These are phyloP conservation scores for Verticillium isaacii DNA, from an alignment of 2,329 filamentous ascomycete species.

Conservation along the genomic window DNA sequence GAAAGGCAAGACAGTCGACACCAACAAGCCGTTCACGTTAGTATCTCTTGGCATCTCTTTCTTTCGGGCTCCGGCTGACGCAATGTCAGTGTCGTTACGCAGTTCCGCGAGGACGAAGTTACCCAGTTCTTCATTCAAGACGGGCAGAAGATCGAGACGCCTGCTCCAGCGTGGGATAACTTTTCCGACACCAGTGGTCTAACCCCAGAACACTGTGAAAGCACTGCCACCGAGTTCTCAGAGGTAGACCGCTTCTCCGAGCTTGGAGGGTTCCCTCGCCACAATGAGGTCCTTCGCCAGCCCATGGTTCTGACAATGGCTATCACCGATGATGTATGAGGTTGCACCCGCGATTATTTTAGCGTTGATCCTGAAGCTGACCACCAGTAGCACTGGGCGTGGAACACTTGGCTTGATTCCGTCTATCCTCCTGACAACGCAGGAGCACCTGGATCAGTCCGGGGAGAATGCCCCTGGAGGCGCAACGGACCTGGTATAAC, in stretches of 20 bases:
- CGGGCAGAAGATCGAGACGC: constrained; percentile 46
- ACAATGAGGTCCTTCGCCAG: not conserved
- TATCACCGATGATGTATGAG: constrained; percentile 7
- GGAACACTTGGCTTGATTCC: constrained; percentile 8
- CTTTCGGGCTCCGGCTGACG: no score
- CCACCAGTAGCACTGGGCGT: not conserved
- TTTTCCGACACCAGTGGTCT: constrained; percentile 1
- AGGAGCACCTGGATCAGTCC: no score
- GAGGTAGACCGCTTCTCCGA: not conserved
- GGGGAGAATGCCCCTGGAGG: no score
- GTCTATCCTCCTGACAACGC: no score
- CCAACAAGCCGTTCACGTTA: constrained; percentile 45
- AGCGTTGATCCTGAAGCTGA: not conserved
- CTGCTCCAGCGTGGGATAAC: constrained; percentile 17
- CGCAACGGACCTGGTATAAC: no score
- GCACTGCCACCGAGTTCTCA: not conserved
- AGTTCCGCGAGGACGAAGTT: constrained; percentile 46
- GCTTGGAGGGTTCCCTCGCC: not conserved
- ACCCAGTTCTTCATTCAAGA: constrained; percentile 58
- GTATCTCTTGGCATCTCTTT: not conserved
- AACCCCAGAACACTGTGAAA: constrained; percentile 1
- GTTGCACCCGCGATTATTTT: not conserved
- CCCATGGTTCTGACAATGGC: constrained; percentile 9
- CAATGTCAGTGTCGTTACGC: constrained; percentile 49
- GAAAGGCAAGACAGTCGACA: constrained; percentile 50